Percentiles rank a stretch among this genome's conserved stretches.
These are phyloP conservation scores for Daldinia decipiens DNA, from an alignment of 495 filamentous ascomycete genomes.

Conservation along the genomic window DNA sequence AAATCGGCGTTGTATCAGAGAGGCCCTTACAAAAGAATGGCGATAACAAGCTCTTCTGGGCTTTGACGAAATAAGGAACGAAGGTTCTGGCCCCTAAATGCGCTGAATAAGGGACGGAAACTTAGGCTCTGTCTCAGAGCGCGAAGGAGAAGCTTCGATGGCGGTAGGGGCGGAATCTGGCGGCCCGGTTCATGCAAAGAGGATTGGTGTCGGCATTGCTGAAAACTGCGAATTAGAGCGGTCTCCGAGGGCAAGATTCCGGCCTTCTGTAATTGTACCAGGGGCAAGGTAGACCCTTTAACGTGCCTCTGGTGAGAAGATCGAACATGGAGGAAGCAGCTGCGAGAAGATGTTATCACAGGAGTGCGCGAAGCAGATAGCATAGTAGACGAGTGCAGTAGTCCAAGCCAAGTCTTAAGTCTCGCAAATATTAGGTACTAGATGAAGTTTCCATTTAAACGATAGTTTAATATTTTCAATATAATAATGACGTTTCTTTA, in stretches of 20 bases:
- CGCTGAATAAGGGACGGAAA: constrained; percentile 46
- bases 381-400: constrained; percentile 7
- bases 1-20: neutral
- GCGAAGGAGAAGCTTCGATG: constrained; percentile 44
- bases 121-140: constrained; percentile 49
- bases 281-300: constrained; percentile 4
- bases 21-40: constrained; percentile 43
- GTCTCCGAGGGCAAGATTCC: neutral
- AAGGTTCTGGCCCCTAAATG: constrained; percentile 50
- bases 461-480: neutral
- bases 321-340: constrained; percentile 24
- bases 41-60: constrained; percentile 55
- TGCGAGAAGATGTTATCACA: constrained; percentile 13
- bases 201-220: constrained; percentile 43
- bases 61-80: constrained; percentile 50
- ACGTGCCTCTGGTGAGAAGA: constrained; percentile 28
- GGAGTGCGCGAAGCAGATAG: constrained; percentile 24
- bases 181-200: constrained; percentile 33
- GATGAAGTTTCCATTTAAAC: neutral
- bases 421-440: neutral
- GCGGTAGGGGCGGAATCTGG: constrained; percentile 38
- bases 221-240: constrained; percentile 14
- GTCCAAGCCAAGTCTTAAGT: neutral
- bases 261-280: neutral
- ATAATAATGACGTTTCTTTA: neutral